Conservation (phyloP, 2,329 filamentous ascomycete species). For the Xylaria sp. region DNA sequence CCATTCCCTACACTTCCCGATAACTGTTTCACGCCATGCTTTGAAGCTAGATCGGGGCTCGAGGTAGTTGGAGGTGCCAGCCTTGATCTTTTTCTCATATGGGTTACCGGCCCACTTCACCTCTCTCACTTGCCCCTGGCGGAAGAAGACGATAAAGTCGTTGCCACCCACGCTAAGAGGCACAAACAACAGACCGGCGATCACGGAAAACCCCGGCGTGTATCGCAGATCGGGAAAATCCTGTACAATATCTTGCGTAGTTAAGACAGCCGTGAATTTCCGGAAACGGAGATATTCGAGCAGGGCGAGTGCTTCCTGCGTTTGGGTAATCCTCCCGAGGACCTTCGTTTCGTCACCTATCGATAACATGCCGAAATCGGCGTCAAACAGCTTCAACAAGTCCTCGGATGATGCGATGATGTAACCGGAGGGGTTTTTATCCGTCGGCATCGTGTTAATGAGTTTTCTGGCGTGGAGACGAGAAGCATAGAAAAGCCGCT, state of each 20-base stretch:
- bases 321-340: conserved; percentile 77
- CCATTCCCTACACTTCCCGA: conserved; percentile 89
- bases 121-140: conserved; percentile 78
- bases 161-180: conserved; percentile 79
- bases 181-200: conserved; percentile 84
- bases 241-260: conserved; percentile 77
- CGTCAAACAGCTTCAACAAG: conserved; percentile 83
- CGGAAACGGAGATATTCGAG: conserved; percentile 86
- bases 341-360: conserved; percentile 92
- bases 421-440: conserved; percentile 86
- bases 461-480: conserved; percentile 86
- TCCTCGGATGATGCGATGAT: conserved; percentile 92
- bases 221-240: conserved; percentile 88
- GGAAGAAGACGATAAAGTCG: conserved; percentile 93
- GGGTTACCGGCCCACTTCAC: conserved; percentile 90
- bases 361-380: conserved; percentile 85
- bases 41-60: conserved; percentile 85
- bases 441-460: conserved; percentile 84
- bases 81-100: conserved; percentile 79
- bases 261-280: conserved; percentile 77
- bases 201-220: conserved; percentile 78
- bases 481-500: conserved; percentile 86
- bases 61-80: conserved; percentile 77
- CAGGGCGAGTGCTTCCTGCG: conserved; percentile 85
- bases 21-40: conserved; percentile 81